A percentile compares a stretch with the other conserved stretches of the same genome.
These are phyloP conservation scores for Tetrastigma voinierianum DNA, from an alignment of 164 flowering plant species.

Conservation along the genomic window DNA sequence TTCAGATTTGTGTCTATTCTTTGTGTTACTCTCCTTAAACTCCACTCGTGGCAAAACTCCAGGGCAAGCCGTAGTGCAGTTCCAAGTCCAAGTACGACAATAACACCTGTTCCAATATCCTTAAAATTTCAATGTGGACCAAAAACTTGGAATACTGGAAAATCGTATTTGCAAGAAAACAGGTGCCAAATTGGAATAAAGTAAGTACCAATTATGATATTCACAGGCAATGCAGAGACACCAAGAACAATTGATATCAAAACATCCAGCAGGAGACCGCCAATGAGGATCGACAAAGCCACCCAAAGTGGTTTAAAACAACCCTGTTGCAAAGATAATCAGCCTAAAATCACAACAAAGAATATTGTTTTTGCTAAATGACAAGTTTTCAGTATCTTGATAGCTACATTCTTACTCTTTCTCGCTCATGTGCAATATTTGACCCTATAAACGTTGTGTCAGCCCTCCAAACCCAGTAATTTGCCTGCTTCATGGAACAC, in stretches of 20 bases:
- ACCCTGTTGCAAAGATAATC: constrained; percentile 33
- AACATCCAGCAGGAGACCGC: constrained; percentile 73
- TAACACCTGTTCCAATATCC: constrained; percentile 52
- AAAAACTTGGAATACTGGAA: not conserved
- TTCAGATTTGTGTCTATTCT: constrained; percentile 46
- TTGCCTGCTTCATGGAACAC: constrained; percentile 40
- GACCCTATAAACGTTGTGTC: constrained; percentile 45
- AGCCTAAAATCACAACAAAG: not conserved
- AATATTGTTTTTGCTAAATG: not conserved
- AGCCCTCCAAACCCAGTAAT: constrained; percentile 75
- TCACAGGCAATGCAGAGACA: constrained; percentile 79
- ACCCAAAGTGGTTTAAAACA: constrained; percentile 78
- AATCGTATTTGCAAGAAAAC: not conserved
- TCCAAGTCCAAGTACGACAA: constrained; percentile 76
- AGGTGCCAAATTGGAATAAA: not conserved
- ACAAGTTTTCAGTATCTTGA: not conserved
- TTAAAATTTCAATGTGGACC: constrained; percentile 4
- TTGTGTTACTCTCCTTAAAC: constrained; percentile 52
- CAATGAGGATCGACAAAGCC: constrained; percentile 73
- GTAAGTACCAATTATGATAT: constrained; percentile 67
- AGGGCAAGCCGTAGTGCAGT: constrained; percentile 72
- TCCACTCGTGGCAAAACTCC: constrained; percentile 75
- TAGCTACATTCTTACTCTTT: constrained; percentile 46
- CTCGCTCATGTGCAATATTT: constrained; percentile 31
- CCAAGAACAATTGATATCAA: constrained; percentile 79